phyloP scores from a whole-genome alignment of 306 rosid genomes.

The Delonix regia region DNA sequence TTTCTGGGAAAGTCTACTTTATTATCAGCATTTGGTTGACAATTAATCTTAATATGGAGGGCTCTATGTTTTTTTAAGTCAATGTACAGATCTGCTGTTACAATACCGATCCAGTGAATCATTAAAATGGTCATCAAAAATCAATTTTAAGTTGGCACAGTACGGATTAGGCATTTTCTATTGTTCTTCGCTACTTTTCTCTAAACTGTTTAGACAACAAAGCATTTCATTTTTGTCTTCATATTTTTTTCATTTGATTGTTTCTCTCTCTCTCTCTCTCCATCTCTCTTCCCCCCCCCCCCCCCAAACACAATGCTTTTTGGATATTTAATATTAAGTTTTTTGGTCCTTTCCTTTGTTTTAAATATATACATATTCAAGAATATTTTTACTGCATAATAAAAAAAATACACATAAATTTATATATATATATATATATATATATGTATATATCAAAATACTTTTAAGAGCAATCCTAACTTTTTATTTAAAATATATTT shows the following conservation, averaged over 20 bases:
- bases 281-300: no score
- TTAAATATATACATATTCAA: no score
- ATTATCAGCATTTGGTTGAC: neutral
- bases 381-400: no score
- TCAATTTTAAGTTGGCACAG: constrained; percentile 49
- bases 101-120: neutral
- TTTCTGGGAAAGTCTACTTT: no score
- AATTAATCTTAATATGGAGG: neutral
- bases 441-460: no score
- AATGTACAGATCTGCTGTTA: no score
- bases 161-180: constrained; percentile 18
- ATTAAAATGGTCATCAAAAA: neutral
- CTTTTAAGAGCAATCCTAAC: no score
- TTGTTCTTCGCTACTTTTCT: constrained; percentile 21
- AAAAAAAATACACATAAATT: no score
- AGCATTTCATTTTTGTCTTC: constrained; percentile 25
- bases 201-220: constrained; percentile 25
- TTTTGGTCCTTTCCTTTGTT: no score
- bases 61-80: no score
- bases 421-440: no score
- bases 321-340: neutral
- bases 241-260: constrained; percentile 13
- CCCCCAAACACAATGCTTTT: neutral
- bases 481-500: no score
- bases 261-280: neutral